Base-by-base conservation (phyloP, 1,139 yeast genomes). In the Yamadazyma dushanensis region DNA sequence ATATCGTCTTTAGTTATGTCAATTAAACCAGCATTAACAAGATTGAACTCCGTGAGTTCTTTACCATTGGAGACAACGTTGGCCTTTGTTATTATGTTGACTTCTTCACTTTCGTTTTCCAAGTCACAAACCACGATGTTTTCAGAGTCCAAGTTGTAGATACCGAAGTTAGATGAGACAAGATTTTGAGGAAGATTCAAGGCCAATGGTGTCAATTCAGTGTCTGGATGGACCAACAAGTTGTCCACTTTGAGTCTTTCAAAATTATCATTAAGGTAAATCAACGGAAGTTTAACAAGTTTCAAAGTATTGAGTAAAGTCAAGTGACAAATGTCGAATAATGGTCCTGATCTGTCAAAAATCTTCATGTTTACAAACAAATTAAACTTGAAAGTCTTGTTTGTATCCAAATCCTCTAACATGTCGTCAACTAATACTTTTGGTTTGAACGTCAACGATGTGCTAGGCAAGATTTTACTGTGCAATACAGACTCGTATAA, bases 291-390 rank as follows among this genome's bases (percentile, higher is more conserved):
- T 42, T 63, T 63, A 2, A 83, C 75, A 35, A 73, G 66, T 34
- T 70, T 57, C 39, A 90, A 63, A 1, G 96, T 95, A 19, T 74
- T 66, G 14, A 84, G 53, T 22, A 87, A 59, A 3, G 92, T 76
- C 20, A 76, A 76, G 79, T 89, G 85, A 38, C 88, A 83, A 15
- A 83, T 63, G 52, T 88, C 97, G 51, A 79, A 81, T 22, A 86
- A 64, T 3, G 96, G 94, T 1, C 95, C 96, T 3, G 87, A 70
- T 37, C 92, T 73, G 36, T 94, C 83, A 50, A 87, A 79, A 1
- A 89, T 88, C 49, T 84, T 83, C 31, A 89, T 68, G 49, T 82
- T 80, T 5, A 92, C 90, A 51, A 78, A 79, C 27, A 89, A 58
- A 30, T 10, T 83, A 87, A 59, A 79, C 78, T 33, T 79, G 35